Base-by-base conservation (phyloP, 345 rosid genomes). In the Hibiscus tridactylites region DNA sequence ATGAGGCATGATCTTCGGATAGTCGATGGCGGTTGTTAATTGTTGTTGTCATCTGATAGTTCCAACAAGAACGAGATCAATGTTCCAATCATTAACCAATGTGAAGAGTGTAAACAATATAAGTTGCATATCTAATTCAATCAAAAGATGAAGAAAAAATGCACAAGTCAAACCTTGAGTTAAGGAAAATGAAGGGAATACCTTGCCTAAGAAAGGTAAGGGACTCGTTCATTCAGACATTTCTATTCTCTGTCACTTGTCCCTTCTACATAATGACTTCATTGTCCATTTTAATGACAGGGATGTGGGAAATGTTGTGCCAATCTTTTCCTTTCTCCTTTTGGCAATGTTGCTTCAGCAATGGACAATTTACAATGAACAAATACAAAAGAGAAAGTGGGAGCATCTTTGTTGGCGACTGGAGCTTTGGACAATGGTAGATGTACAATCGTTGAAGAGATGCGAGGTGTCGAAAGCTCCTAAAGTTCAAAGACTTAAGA, bases 221-320 rank as follows among this genome's bases (percentile, higher is more conserved):
- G 47, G 47, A 24, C 61, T 24, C 12, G 3, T 31, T 10, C 13
- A 21, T 9, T 19, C 8, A 56, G 60, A 56, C 9, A 60, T 13
- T 60, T 2, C 24, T 54, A 6, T 54, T 54, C 59, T 54, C 59
- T 17, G 11, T 17, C 11, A 6, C 3, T 0, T 17, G 59, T 17
- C 29, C 5, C 29, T 29, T 15, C 39, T 61, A 61, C 2, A 29
- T 29, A 0, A 61, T 61, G 65, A 61, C 4, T 13, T 61, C 1
- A 0, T 2, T 3, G 2, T 29, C 19, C 31, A 12, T 2, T 16
- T 0, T 0, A 31, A 61, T 15, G 33, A 29, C 19, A 29, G 42
- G 65, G 68, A 17, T 64, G 29, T 10, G 68, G 68, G 68, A 64
- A 37, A 64, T 39, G 67, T 37, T 63, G 49, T 13, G 8, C 67